Conservation (phyloP, 2,329 filamentous ascomycete genomes). For the Colletotrichum filicis region DNA sequence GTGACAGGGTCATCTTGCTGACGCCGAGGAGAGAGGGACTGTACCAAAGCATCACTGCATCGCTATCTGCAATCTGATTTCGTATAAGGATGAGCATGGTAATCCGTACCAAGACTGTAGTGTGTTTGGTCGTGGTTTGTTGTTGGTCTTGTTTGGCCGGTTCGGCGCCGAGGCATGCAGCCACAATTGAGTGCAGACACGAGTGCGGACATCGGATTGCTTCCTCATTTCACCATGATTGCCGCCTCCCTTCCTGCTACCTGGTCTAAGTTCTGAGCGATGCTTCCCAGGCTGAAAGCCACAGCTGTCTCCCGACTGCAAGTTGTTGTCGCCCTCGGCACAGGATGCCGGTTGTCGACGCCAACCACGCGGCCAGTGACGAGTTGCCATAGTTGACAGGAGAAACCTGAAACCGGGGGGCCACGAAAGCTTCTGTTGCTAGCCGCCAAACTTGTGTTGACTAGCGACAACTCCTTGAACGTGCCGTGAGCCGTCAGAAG, state of each 20-base stretch:
- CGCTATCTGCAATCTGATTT: too few relatives aligned
- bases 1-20: conserved; percentile 9
- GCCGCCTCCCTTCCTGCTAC: background rate
- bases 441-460: conserved; percentile 15
- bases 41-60: background rate
- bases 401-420: conserved; percentile 23
- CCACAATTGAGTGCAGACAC: background rate
- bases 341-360: background rate
- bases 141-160: conserved; percentile 5
- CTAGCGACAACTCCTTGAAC: background rate
- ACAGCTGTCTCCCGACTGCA: background rate
- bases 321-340: background rate
- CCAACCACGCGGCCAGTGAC: conserved; percentile 25
- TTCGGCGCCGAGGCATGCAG: conserved; percentile 27
- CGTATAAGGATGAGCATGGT: too few relatives aligned
- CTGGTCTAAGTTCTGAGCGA: background rate
- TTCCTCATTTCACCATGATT: background rate
- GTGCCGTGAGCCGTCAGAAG: background rate
- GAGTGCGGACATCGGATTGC: background rate
- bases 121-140: background rate
- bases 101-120: background rate
- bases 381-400: conserved; percentile 9
- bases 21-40: background rate
- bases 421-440: conserved; percentile 12
- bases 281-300: background rate